These are phyloP conservation scores for Penicillium vulpinum DNA, from an alignment of 2,329 filamentous ascomycete species.

Conservation along the genomic window DNA sequence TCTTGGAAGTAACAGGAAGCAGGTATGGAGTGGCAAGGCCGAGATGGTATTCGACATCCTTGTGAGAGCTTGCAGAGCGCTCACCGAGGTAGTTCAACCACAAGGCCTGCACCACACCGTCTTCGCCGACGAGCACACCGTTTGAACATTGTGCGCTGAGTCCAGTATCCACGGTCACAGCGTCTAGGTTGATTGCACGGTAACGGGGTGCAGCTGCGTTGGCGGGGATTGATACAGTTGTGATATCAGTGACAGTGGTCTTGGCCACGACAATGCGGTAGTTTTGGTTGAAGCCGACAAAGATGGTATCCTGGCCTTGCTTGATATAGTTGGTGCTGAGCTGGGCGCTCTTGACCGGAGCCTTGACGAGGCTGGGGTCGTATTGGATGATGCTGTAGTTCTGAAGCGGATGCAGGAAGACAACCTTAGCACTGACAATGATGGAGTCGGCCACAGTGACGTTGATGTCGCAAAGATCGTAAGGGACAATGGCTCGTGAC, in stretches of 20 bases:
- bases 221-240: conserved; percentile 91
- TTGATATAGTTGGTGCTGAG: conserved; percentile 80
- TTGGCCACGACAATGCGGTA: conserved; percentile 90
- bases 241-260: conserved; percentile 95
- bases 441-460: conserved; percentile 96
- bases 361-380: conserved; percentile 88
- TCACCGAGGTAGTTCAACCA: conserved; percentile 98
- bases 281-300: conserved; percentile 98
- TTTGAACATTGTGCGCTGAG: conserved; percentile 89
- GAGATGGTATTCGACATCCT: conserved; percentile 95
- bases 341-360: conserved; percentile 84
- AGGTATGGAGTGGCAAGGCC: conserved; percentile 86
- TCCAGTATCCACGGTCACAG: conserved; percentile 93
- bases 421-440: conserved; percentile 87
- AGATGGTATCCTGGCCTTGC: conserved; percentile 91
- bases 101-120: conserved; percentile 89
- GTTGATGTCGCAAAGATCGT: conserved; percentile 94
- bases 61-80: conserved; percentile 71
- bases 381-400: conserved; percentile 97
- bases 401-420: conserved; percentile 94
- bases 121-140: conserved; percentile 84
- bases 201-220: conserved; percentile 91
- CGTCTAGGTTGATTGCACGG: conserved; percentile 91
- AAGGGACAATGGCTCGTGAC: conserved; percentile 89
- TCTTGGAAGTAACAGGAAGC: conserved; percentile 81